Evolutionary conservation across 176 grass and related monocot genomes (phyloP), one percentile per base, ranked within the genome.

Genomic region (Triticum aestivum): DNA sequence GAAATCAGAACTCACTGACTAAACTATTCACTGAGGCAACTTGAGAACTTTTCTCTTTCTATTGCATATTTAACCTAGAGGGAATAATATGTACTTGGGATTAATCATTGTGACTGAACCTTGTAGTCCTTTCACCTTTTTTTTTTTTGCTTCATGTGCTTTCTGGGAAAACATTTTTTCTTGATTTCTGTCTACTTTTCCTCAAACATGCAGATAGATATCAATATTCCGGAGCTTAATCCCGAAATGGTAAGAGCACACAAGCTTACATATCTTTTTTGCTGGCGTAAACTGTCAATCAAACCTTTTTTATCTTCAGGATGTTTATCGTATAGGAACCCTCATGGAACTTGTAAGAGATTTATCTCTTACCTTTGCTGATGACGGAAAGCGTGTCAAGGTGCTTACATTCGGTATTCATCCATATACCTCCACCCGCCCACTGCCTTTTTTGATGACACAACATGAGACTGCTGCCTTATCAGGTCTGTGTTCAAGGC

Each of bases 201-300:
- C 23, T 61, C 23, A 79, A 81, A 87, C 35, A 76, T 81, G 74
- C 93, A 98, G 96, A 91, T 98, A 45, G 91, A 98, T 87, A 95
- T 98, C 87, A 95, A 92, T 84, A 98, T 98, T 89, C 96, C 96
- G 32, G 96, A 98, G 79, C 96, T 95, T 89, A 95, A 98, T 80
- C 96, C 96, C n/a, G 96, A 98, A 83, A 89, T 95, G 96, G 96
- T 98, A 95, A 92, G 83, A 65, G 33, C 72, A 30, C 14, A 68
- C 39, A 17, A 74, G 7, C 75, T 80, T 83, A 39, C 78, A 51
- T 86, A 68, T 61, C 79, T 69, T 83, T 79, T 74, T 63, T 56
- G 7, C 54, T 79, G 24, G 27, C 52, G 20, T 87, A 18, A 12
- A 70, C 73, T 86, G 52, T 82, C 9, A 73, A 84, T 17, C 52